Evolutionary conservation across 2,329 filamentous ascomycete species (phyloP), one percentile per base, ranked within the genome.

Genomic region (Talaromyces islandicus): DNA sequence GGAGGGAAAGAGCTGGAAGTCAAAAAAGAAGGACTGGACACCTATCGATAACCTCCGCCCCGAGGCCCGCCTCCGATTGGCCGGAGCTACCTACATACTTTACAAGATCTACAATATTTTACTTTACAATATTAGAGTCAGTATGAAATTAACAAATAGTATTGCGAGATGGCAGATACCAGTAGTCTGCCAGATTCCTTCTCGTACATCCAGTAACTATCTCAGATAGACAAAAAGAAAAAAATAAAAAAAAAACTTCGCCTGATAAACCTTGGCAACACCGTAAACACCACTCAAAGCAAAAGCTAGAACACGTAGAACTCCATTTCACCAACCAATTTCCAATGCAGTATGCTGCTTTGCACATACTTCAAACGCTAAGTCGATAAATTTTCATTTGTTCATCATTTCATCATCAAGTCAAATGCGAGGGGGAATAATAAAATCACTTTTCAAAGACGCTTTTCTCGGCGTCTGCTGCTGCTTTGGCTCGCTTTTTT

Each of bases 11-110:
- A 5, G 35, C 12, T 38, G 35, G 7, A 35, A n/a, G 35, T n/a
- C 17, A n/a, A 7, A 38, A n/a, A 38, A n/a, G 17, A n/a, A 38
- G 48, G 11, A 41, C 62, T 67, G 71, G 71, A 70, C 71, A 73
- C 71, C 65, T 73, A 62, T 64, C 65, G 61, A 61, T 59, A 67
- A 63, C 54, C 59, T 43, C 38, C 11, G 24, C 17, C 9, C 12
- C 30, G 51, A 19, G 48, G 11, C 25, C 32, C 46, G 48, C 25
- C 24, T 57, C 27, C 50, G 55, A 60, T 60, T 60, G 59, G 59
- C 30, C 19, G 41, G 35, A 60, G 59, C 59, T 60, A 46, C 10
- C 11, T 27, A 29, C 14, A 12, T 10, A 21, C n/a, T 14, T 3
- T 3, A 50, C 10, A 25, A 7, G 14, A 9, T 50, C 19, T 50